A percentile compares a stretch with the other conserved stretches of the same genome.
Conservation (phyloP, 169 alveolate genomes). For the Eimeria acervulina region DNA sequence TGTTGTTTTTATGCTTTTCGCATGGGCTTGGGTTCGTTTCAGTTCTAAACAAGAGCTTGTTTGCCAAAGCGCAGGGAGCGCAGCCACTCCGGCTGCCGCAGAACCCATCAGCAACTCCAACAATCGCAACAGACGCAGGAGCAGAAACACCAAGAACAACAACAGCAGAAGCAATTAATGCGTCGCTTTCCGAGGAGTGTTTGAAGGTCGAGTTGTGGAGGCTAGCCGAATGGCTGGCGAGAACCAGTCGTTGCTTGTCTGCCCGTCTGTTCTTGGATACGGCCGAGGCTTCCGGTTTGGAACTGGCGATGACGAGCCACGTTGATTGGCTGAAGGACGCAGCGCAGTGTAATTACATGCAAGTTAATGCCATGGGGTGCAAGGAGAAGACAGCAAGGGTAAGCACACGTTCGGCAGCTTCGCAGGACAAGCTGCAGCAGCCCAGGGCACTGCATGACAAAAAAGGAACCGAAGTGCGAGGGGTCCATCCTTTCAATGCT, state of each 20-base stretch:
- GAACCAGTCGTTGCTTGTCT: slow-evolving; percentile 59
- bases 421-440: neutral
- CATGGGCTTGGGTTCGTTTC: neutral
- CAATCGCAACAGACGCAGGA: neutral
- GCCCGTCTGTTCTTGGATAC: slow-evolving; percentile 56
- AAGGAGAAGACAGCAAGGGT: neutral
- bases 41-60: slow-evolving; percentile 46
- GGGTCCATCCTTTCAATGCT: slow-evolving; percentile 52
- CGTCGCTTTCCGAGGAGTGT: neutral
- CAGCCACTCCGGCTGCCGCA: slow-evolving; percentile 13
- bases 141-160: neutral
- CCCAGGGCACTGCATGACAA: neutral
- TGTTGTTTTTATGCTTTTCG: neutral
- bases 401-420: neutral
- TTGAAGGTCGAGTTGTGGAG: neutral
- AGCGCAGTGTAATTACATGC: slow-evolving; percentile 25
- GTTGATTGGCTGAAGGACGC: slow-evolving; percentile 27
- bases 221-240: slow-evolving; percentile 57
- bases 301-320: slow-evolving; percentile 43
- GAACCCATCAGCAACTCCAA: neutral
- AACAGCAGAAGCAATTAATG: neutral
- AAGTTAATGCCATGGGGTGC: neutral
- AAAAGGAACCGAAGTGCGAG: neutral
- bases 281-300: neutral
- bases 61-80: slow-evolving; percentile 53